A percentile compares a stretch with the other conserved stretches of the same genome.
phyloP scores from a whole-genome alignment of 108 stramenopile species.

The Cyclotella cryptica region DNA sequence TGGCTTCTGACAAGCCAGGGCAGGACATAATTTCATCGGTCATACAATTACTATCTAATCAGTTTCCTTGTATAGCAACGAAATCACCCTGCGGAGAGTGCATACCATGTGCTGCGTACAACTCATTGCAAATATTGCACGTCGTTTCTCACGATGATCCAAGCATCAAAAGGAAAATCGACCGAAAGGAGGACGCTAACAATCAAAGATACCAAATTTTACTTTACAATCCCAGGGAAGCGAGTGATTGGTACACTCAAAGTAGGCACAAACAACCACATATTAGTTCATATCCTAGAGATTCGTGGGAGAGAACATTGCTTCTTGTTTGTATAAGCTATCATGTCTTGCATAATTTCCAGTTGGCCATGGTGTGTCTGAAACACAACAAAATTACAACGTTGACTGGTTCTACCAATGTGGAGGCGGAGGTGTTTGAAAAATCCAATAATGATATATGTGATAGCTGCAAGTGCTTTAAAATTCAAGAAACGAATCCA shows the following conservation, averaged over 20 bases:
- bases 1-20: background rate
- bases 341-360: background rate
- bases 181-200: background rate
- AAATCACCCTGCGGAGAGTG: conserved; percentile 4
- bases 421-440: background rate
- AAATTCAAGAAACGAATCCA: background rate
- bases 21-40: background rate
- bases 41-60: background rate
- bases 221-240: conserved; percentile 37
- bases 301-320: conserved; percentile 5
- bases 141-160: background rate
- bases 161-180: background rate
- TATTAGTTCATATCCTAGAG: background rate
- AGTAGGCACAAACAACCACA: background rate
- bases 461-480: background rate
- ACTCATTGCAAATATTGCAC: conserved; percentile 7
- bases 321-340: background rate
- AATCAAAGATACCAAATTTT: conserved; percentile 16
- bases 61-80: background rate
- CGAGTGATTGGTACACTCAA: conserved; percentile 13
- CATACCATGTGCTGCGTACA: background rate
- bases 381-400: too few relatives aligned
- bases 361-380: background rate
- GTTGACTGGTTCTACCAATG: too few relatives aligned
- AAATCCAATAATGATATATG: background rate